Conservation (phyloP, 305 asterid genomes). For the Caryopteris hybrid region DNA sequence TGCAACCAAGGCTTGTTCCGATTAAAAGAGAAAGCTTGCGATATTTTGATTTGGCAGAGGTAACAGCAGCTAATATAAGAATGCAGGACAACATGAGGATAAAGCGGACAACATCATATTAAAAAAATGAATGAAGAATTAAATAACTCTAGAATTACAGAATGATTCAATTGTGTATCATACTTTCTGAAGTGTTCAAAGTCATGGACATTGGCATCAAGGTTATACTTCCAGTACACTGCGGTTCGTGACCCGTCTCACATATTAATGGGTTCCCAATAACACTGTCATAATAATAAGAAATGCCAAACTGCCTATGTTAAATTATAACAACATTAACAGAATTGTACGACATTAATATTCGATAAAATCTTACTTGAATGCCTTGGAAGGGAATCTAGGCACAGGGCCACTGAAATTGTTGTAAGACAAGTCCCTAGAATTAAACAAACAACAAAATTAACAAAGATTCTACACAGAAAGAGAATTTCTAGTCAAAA, state of each 20-base stretch:
- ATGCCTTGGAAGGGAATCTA: slow-evolving; percentile 63
- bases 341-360: not conserved
- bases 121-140: not conserved
- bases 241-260: slow-evolving; percentile 50
- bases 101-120: no score
- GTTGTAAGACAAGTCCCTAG: slow-evolving; percentile 92
- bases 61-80: slow-evolving; percentile 37
- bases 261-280: slow-evolving; percentile 85
- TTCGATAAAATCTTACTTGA: slow-evolving; percentile 56
- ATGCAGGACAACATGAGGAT: slow-evolving; percentile 3
- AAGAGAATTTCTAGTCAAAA: not conserved
- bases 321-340: not conserved
- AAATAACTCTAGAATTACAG: not conserved
- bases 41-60: slow-evolving; percentile 43
- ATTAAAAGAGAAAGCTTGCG: slow-evolving; percentile 65
- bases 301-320: slow-evolving; percentile 9
- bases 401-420: slow-evolving; percentile 91
- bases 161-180: not conserved
- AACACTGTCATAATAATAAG: slow-evolving; percentile 40
- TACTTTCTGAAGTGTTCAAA: slow-evolving; percentile 64
- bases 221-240: slow-evolving; percentile 49
- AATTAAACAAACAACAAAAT: slow-evolving; percentile 13
- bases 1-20: slow-evolving; percentile 59
- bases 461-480: not conserved
- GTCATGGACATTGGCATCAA: slow-evolving; percentile 93